A percentile compares a stretch with the other conserved stretches of the same genome.
Evolutionary conservation across 129 eudicot genomes (phyloP).

Genomic region (Silybum marianum): DNA sequence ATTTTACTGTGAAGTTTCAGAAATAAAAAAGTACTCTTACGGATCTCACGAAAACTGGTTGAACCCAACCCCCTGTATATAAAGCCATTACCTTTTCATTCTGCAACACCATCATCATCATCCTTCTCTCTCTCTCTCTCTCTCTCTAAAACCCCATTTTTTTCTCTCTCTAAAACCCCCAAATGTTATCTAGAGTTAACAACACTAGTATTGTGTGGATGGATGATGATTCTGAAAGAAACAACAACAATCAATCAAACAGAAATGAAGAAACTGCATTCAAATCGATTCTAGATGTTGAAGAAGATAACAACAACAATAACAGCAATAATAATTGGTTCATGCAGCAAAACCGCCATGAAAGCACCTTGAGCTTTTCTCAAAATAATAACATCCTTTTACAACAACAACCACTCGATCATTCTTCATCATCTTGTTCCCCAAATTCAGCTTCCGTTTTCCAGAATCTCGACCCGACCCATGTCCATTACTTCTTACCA

Average conservation of each 20-base stretch:
- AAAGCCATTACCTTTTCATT: conserved; percentile 22
- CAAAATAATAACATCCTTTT: conserved; percentile 32
- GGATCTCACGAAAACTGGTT: no score
- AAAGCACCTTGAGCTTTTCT: background rate
- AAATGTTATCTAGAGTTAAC: conserved; percentile 52
- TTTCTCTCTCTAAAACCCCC: conserved; percentile 12
- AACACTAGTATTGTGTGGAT: conserved; percentile 50
- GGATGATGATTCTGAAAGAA: conserved; percentile 33
- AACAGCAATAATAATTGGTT: conserved; percentile 38
- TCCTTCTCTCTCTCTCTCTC: background rate
- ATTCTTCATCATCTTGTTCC: conserved; percentile 66
- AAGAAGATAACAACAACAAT: conserved; percentile 25
- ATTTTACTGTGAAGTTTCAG: no score
- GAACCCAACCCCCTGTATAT: background rate
- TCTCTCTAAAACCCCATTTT: background rate
- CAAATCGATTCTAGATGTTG: conserved; percentile 64
- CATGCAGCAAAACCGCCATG: conserved; percentile 12
- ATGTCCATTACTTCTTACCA: conserved; percentile 48
- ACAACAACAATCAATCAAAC: conserved; percentile 31
- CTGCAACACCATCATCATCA: conserved; percentile 19
- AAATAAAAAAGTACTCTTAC: no score
- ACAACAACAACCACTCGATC: conserved; percentile 38
- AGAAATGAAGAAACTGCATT: conserved; percentile 34
- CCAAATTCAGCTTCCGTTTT: conserved; percentile 57
- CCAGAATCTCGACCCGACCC: conserved; percentile 55